phyloP scores from a whole-genome alignment of 148 eudicot genomes.

The Chenopodium album region DNA sequence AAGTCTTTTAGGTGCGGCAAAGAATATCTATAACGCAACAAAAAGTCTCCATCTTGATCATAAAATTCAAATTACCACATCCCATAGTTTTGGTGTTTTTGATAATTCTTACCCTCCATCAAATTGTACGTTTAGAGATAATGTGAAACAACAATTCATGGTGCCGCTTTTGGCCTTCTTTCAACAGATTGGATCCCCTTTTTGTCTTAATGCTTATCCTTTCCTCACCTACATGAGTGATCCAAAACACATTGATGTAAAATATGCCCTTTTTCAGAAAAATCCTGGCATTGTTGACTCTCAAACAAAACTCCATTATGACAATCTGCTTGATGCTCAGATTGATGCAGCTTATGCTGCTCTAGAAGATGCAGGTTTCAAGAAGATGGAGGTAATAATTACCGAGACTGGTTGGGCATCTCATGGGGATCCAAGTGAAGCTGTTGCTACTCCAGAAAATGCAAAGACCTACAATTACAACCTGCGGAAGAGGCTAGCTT shows the following conservation, averaged over 20 bases:
- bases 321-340: constrained; percentile 84
- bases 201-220: constrained; percentile 74
- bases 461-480: constrained; percentile 76
- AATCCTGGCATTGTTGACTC: constrained; percentile 55
- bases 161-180: constrained; percentile 60
- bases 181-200: constrained; percentile 59
- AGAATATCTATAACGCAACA: constrained; percentile 61
- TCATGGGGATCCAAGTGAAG: constrained; percentile 67
- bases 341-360: constrained; percentile 88
- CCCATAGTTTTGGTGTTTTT: constrained; percentile 65
- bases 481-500: constrained; percentile 75
- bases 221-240: constrained; percentile 65
- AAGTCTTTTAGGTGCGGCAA: constrained; percentile 54
- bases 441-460: constrained; percentile 62
- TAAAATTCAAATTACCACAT: constrained; percentile 52
- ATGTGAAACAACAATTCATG: constrained; percentile 44
- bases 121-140: constrained; percentile 47
- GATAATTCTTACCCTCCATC: constrained; percentile 74
- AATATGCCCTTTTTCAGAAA: constrained; percentile 64
- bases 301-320: constrained; percentile 65
- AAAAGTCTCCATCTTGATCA: constrained; percentile 44
- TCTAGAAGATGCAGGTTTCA: constrained; percentile 64
- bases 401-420: constrained; percentile 97
- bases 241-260: constrained; percentile 60
- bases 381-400: constrained; percentile 72